Conservation (phyloP, 2,329 filamentous ascomycete genomes). For the Parascedosporium putredinis region DNA sequence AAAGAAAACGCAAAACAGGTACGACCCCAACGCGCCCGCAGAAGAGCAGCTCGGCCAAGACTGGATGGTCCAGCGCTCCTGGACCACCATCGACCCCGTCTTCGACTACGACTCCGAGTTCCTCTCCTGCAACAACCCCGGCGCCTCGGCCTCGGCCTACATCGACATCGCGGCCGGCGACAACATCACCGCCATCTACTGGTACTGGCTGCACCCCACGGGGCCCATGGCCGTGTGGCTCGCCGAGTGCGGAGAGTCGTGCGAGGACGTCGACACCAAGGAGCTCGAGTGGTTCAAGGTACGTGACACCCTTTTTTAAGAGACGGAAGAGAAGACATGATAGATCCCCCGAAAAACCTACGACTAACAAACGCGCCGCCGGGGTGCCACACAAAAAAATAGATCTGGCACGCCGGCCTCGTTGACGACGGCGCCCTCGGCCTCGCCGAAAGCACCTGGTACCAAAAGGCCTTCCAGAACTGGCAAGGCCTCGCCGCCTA, state of each 20-base stretch:
- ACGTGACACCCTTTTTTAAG: not conserved
- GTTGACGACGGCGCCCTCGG: conserved; percentile 1
- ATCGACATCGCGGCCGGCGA: conserved; percentile 34
- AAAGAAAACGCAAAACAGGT: not conserved
- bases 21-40: not conserved
- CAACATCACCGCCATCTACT: conserved; percentile 36
- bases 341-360: too few relatives aligned
- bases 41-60: conserved; percentile 1
- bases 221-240: conserved; percentile 45
- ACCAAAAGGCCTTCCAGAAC: conserved; percentile 23
- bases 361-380: too few relatives aligned
- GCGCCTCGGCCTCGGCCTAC: conserved; percentile 22
- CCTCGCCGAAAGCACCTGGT: conserved; percentile 3
- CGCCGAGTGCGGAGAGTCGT: conserved; percentile 27
- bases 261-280: conserved; percentile 24
- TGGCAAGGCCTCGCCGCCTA: conserved; percentile 39
- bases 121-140: conserved; percentile 34
- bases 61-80: conserved; percentile 7
- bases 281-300: conserved; percentile 27
- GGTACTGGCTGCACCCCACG: conserved; percentile 39
- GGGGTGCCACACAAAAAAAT: not conserved
- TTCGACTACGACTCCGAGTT: conserved; percentile 31
- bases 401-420: conserved; percentile 8
- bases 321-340: not conserved
- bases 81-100: conserved; percentile 29